Conservation (phyloP, 2,329 filamentous ascomycete genomes). For the Alternaria triticina region DNA sequence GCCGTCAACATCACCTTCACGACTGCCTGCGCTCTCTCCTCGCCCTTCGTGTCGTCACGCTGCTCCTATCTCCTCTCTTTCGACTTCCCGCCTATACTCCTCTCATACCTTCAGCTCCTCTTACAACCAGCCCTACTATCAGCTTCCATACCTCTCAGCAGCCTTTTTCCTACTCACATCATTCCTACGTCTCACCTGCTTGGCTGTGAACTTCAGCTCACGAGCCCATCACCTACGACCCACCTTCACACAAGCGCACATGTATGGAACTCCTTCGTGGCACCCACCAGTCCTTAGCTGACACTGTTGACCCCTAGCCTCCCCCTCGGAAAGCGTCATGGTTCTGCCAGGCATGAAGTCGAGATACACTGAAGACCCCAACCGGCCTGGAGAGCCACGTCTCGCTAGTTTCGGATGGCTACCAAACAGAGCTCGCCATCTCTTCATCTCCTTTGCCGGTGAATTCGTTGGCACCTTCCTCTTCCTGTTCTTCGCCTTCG, state of each 20-base stretch:
- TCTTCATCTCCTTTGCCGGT: constrained; percentile 55
- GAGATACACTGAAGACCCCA: constrained; percentile 40
- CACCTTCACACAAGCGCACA: background rate
- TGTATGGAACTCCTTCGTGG: background rate
- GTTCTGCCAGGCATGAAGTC: constrained; percentile 49
- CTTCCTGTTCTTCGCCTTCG: constrained; percentile 51
- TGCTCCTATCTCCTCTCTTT: background rate
- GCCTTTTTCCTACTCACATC: background rate
- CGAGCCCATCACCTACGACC: background rate
- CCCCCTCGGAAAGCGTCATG: constrained; percentile 43
- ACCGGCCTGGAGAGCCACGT: constrained; percentile 46
- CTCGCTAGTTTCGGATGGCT: constrained; percentile 51
- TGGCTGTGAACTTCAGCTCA: background rate
- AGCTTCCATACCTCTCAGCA: constrained; percentile 2
- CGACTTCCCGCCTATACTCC: background rate
- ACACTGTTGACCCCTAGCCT: background rate
- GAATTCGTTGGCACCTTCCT: constrained; percentile 50
- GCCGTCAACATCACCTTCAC: background rate
- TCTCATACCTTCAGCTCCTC: background rate
- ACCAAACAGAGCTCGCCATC: constrained; percentile 51
- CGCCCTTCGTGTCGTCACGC: background rate
- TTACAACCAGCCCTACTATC: background rate
- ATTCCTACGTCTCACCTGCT: background rate
- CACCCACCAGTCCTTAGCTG: background rate
- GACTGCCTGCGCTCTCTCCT: background rate